Evolutionary conservation across 768 basidiomycete species (phyloP).

Genomic region (Mycena venus): DNA sequence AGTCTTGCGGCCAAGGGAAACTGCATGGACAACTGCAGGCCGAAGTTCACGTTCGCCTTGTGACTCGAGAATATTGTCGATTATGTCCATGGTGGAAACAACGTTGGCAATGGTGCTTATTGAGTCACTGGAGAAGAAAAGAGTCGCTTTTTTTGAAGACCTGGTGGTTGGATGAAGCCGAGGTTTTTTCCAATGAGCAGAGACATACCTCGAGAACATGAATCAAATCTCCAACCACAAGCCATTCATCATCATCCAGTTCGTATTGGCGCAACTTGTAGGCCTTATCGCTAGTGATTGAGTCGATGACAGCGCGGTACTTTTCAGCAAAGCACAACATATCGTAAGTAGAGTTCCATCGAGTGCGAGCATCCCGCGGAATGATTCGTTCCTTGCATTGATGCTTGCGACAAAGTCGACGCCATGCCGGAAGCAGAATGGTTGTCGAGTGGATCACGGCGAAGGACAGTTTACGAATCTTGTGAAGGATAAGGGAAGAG

Average conservation of each 20-base stretch:
- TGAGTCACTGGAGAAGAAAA: neutral
- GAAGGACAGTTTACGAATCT: no score
- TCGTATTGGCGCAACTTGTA: neutral
- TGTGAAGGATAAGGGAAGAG: no score
- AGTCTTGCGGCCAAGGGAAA: neutral
- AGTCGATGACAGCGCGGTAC: slow-evolving; percentile 36
- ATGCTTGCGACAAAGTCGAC: no score
- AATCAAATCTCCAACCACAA: neutral
- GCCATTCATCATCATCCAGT: neutral
- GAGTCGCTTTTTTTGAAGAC: no score
- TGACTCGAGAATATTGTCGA: slow-evolving; percentile 15
- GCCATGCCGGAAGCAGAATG: no score
- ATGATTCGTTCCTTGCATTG: no score
- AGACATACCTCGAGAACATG: neutral
- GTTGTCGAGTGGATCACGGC: no score
- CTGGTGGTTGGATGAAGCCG: no score
- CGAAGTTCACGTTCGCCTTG: neutral
- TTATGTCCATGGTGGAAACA: slow-evolving; percentile 36
- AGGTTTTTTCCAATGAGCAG: no score
- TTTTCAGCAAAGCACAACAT: slow-evolving; percentile 28
- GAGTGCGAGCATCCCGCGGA: no score
- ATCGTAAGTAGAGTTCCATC: no score
- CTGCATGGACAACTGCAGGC: neutral
- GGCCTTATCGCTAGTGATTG: slow-evolving; percentile 1
- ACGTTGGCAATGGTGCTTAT: slow-evolving; percentile 33